Evolutionary conservation across 2,329 filamentous ascomycete species (phyloP).

Genomic region (Epichloe festucae): DNA sequence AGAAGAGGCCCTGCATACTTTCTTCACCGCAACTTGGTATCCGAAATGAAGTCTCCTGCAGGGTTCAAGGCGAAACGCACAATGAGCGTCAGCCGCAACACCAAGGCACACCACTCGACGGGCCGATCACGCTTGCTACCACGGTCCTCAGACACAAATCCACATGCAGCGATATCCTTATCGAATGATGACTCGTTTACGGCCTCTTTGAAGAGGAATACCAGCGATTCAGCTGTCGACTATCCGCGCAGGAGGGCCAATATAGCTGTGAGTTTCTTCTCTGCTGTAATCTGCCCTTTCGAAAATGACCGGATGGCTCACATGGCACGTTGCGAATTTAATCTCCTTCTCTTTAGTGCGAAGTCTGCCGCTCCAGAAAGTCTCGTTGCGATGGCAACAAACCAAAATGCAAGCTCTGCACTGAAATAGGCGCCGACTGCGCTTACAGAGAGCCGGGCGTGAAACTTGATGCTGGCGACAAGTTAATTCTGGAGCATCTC

Average conservation of each 20-base stretch:
- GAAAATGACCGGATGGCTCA: neutral
- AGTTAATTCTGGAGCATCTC: slow-evolving; percentile 68
- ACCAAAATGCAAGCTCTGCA: slow-evolving; percentile 75
- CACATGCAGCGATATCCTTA: slow-evolving; percentile 33
- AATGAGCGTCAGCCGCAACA: slow-evolving; percentile 35
- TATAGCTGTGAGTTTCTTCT: slow-evolving; percentile 42
- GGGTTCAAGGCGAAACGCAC: slow-evolving; percentile 32
- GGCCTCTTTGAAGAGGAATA: slow-evolving; percentile 48
- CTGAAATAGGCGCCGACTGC: slow-evolving; percentile 70
- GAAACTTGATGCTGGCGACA: slow-evolving; percentile 78
- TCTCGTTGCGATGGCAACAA: slow-evolving; percentile 67
- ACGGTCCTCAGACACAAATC: slow-evolving; percentile 37
- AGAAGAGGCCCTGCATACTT: neutral
- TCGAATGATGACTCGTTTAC: slow-evolving; percentile 38
- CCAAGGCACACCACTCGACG: slow-evolving; percentile 38
- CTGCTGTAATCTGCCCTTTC: neutral
- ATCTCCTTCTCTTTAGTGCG: slow-evolving; percentile 40
- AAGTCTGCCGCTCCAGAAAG: slow-evolving; percentile 69
- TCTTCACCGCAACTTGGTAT: neutral
- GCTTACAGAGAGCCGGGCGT: slow-evolving; percentile 76
- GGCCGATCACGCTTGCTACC: slow-evolving; percentile 39
- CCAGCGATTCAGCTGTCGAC: slow-evolving; percentile 47
- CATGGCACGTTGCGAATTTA: neutral
- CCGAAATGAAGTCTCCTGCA: slow-evolving; percentile 36
- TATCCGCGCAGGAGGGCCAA: slow-evolving; percentile 52